Conservation (phyloP, 139 green algal species). For the Deuterostichococcus epilithicus region DNA sequence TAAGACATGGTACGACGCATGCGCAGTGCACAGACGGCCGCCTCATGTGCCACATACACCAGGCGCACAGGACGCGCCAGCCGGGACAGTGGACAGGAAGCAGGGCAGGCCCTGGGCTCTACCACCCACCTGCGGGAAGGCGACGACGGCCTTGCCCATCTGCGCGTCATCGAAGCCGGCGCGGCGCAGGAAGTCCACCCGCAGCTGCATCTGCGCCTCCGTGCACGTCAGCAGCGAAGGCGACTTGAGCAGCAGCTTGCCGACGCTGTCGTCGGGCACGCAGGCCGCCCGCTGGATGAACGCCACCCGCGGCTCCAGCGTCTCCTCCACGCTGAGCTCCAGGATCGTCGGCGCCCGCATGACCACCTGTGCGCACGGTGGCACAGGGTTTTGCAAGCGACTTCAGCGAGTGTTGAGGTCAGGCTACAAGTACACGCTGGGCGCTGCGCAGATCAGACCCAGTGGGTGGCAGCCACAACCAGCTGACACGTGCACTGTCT, state of each 20-base stretch:
- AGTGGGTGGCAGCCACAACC: too few relatives aligned
- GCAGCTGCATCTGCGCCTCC: slow-evolving; percentile 43
- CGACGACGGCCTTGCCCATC: slow-evolving; percentile 39
- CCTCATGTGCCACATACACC: too few relatives aligned
- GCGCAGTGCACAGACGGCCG: too few relatives aligned
- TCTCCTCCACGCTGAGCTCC: slow-evolving; percentile 45
- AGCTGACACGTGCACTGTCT: too few relatives aligned
- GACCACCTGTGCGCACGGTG: slow-evolving; percentile 26
- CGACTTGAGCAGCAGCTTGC: slow-evolving; percentile 42
- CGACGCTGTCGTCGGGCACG: slow-evolving; percentile 28
- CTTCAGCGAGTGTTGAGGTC: too few relatives aligned
- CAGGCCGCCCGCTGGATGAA: slow-evolving; percentile 37
- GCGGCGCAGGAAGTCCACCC: slow-evolving; percentile 41
- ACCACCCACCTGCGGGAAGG: slow-evolving; percentile 22
- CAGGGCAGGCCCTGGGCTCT: too few relatives aligned
- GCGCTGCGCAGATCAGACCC: too few relatives aligned
- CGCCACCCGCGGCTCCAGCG: slow-evolving; percentile 36
- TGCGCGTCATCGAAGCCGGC: slow-evolving; percentile 26
- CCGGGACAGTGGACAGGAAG: too few relatives aligned
- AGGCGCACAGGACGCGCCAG: too few relatives aligned
- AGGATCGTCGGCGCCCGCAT: slow-evolving; percentile 41
- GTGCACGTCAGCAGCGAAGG: slow-evolving; percentile 59
- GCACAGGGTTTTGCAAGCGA: background rate
- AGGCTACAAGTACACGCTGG: too few relatives aligned
- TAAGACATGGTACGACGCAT: too few relatives aligned